These are phyloP conservation scores for Trichosporon coremiiforme DNA, from an alignment of 1,284 basidiomycete species.

Conservation along the genomic window DNA sequence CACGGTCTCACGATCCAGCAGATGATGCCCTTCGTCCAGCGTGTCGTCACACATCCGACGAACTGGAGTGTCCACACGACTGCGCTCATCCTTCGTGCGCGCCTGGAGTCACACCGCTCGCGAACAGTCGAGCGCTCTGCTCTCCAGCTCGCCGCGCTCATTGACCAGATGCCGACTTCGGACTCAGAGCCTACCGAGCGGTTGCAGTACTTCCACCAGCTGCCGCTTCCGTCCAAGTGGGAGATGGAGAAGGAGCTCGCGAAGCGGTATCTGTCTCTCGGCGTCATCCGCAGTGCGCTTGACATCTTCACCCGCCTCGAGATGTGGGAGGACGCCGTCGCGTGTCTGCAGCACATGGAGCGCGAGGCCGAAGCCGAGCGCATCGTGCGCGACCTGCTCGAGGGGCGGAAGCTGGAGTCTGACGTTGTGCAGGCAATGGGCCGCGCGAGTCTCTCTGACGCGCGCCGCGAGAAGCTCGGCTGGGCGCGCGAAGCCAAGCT, in stretches of 20 bases:
- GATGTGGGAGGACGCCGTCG: conserved; percentile 95
- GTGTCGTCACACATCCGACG: conserved; percentile 79
- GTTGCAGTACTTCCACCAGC: conserved; percentile 73
- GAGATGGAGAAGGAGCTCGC: conserved; percentile 88
- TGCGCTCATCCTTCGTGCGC: conserved; percentile 83
- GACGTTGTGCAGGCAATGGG: conserved; percentile 70
- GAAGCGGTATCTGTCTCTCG: conserved; percentile 73
- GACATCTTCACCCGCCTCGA: conserved; percentile 90
- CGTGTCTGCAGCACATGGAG: conserved; percentile 80
- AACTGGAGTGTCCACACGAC: conserved; percentile 96
- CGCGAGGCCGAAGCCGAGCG: conserved; percentile 71
- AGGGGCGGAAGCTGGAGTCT: conserved; percentile 76
- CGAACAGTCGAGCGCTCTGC: conserved; percentile 87
- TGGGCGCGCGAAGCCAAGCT: conserved; percentile 81
- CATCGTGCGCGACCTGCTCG: conserved; percentile 79
- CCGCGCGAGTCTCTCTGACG: conserved; percentile 60
- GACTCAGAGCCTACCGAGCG: conserved; percentile 67
- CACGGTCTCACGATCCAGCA: conserved; percentile 86
- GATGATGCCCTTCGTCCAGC: conserved; percentile 83
- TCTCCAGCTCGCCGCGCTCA: conserved; percentile 85
- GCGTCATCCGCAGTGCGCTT: conserved; percentile 80
- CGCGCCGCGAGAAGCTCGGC: conserved; percentile 63
- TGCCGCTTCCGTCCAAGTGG: conserved; percentile 84
- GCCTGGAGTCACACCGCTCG: conserved; percentile 80
- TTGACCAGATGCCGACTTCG: conserved; percentile 90